These are phyloP conservation scores for Cytospora schulzeri DNA, from an alignment of 2,329 filamentous ascomycete species.

Conservation along the genomic window DNA sequence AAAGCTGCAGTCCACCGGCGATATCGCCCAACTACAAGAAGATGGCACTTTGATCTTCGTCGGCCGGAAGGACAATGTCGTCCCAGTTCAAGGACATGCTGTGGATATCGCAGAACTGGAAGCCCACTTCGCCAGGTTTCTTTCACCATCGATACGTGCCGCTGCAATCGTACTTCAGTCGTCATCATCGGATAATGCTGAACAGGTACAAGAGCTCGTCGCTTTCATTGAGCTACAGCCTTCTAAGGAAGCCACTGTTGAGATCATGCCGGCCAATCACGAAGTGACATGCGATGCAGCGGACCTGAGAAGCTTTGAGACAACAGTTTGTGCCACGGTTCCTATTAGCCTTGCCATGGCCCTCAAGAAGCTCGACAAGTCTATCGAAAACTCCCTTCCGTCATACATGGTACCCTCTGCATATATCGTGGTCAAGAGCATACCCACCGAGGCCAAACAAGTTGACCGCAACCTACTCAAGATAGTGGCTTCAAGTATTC, in stretches of 20 bases:
- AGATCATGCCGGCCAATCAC: conserved; percentile 30
- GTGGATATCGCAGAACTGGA: conserved; percentile 45
- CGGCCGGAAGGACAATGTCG: conserved; percentile 34
- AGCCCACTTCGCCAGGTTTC: conserved; percentile 38
- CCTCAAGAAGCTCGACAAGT: conserved; percentile 45
- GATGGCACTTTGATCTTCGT: conserved; percentile 35
- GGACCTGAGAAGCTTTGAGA: conserved; percentile 31
- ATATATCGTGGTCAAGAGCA: conserved; percentile 44
- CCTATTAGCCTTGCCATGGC: conserved; percentile 37
- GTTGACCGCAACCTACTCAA: conserved; percentile 40
- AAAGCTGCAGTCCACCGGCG: conserved; percentile 34
- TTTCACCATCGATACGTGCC: conserved; percentile 37
- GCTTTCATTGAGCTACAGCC: conserved; percentile 40
- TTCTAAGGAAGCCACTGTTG: conserved; percentile 33
- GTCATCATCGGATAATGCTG: background rate
- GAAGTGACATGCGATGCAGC: conserved; percentile 27
- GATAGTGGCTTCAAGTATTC: conserved; percentile 35
- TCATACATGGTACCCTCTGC: conserved; percentile 49
- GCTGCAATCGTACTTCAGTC: conserved; percentile 33
- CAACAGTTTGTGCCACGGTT: conserved; percentile 29
- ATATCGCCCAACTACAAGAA: conserved; percentile 34
- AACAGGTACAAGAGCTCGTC: conserved; percentile 28
- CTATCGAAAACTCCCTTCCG: conserved; percentile 45
- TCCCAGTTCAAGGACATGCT: conserved; percentile 40
- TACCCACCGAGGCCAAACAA: conserved; percentile 36